Evolutionary conservation across 2,329 filamentous ascomycete genomes (phyloP).

Genomic region (Monosporascus sp.): DNA sequence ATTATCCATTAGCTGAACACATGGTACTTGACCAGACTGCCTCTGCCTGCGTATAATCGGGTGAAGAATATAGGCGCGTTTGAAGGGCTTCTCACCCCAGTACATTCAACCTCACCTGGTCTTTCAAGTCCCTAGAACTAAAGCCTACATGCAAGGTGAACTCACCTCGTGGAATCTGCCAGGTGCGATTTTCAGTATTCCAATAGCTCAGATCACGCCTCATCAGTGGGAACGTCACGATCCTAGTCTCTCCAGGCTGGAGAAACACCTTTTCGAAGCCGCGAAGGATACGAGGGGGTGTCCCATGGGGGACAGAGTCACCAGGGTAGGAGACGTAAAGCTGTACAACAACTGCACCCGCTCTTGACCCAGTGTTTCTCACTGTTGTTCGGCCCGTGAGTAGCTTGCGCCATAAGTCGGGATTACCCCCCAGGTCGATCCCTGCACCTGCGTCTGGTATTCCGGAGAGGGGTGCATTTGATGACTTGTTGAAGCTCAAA

Average conservation of each 20-base stretch:
- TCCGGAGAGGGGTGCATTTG: not conserved
- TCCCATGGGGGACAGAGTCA: not conserved
- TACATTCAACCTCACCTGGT: slow-evolving; percentile 52
- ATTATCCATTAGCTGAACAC: too few relatives aligned
- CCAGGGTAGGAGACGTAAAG: not conserved
- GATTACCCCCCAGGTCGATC: not conserved
- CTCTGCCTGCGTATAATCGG: too few relatives aligned
- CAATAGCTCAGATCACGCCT: not conserved
- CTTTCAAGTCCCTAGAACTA: slow-evolving; percentile 4
- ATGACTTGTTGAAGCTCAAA: not conserved
- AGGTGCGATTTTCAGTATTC: not conserved
- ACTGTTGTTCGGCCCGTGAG: not conserved
- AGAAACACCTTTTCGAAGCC: not conserved
- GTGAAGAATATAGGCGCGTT: too few relatives aligned
- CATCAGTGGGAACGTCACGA: not conserved
- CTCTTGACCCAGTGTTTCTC: not conserved
- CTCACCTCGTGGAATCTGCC: not conserved
- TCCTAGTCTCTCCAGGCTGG: not conserved
- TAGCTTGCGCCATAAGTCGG: not conserved
- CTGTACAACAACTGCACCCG: not conserved
- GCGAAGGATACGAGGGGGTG: not conserved
- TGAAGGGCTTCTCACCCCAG: too few relatives aligned
- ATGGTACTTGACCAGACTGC: too few relatives aligned
- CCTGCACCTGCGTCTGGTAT: not conserved
- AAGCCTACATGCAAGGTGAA: not conserved